A percentile compares a stretch with the other conserved stretches of the same genome.
phyloP scores from a whole-genome alignment of 345 rosid species.

The Eucalyptus leucophloia region DNA sequence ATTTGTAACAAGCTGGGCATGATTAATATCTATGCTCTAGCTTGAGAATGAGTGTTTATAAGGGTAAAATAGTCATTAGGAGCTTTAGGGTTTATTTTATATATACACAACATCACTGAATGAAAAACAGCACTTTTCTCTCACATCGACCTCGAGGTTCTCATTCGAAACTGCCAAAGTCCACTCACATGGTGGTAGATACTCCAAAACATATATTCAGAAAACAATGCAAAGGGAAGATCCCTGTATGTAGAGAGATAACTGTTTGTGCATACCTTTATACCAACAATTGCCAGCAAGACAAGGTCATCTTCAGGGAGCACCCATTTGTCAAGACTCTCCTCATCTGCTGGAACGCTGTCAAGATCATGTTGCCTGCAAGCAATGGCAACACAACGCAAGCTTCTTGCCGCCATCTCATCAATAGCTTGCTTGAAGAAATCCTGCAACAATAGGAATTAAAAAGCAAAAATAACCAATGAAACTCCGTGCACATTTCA shows the following conservation, averaged over 20 bases:
- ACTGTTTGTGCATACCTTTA: constrained; percentile 40
- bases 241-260: neutral
- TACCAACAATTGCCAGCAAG: constrained; percentile 89
- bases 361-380: constrained; percentile 49
- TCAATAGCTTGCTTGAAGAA: constrained; percentile 57
- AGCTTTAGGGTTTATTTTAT: too few relatives aligned
- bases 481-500: neutral
- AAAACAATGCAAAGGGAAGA: neutral
- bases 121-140: too few relatives aligned
- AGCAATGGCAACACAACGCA: constrained; percentile 97
- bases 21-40: too few relatives aligned
- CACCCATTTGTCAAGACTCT: constrained; percentile 51
- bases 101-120: too few relatives aligned
- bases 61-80: too few relatives aligned
- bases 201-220: neutral
- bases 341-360: constrained; percentile 58
- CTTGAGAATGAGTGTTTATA: too few relatives aligned
- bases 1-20: too few relatives aligned
- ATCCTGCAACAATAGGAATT: constrained; percentile 24
- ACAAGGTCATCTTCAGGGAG: constrained; percentile 87
- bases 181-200: neutral
- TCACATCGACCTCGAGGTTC: neutral
- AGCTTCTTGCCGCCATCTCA: constrained; percentile 78
- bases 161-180: neutral
- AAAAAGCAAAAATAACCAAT: neutral